Percentiles rank a stretch among this genome's conserved stretches.
Conservation (phyloP, 148 eudicot species). For the Silene latifolia region DNA sequence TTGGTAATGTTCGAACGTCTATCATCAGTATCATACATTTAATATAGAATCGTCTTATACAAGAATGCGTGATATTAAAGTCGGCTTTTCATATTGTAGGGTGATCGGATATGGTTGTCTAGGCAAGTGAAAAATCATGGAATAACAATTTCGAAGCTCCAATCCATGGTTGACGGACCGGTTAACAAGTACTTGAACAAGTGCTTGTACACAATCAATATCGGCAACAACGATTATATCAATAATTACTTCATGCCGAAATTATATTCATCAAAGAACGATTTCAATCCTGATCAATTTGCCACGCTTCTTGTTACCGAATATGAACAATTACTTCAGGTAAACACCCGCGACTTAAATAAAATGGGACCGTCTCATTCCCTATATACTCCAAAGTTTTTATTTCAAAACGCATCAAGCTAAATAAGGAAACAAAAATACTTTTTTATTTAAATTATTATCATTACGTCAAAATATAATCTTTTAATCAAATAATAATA, state of each 20-base stretch:
- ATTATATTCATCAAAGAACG: constrained; percentile 34
- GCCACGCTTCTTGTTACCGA: constrained; percentile 42
- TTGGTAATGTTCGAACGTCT: not conserved
- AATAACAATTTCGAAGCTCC: constrained; percentile 6
- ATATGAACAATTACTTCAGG: constrained; percentile 22
- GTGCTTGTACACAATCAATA: constrained; percentile 44
- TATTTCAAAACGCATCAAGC: no score
- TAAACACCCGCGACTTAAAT: no score
- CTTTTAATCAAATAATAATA: no score
- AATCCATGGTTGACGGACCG: not conserved
- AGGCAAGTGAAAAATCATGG: constrained; percentile 33
- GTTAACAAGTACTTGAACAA: constrained; percentile 21
- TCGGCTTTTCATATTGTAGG: constrained; percentile 6
- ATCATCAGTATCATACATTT: no score
- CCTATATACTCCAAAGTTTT: no score
- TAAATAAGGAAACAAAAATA: no score
- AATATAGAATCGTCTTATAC: not conserved
- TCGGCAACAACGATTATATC: constrained; percentile 60
- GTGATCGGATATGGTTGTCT: constrained; percentile 34
- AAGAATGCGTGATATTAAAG: no score
- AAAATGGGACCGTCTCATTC: no score
- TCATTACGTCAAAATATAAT: no score
- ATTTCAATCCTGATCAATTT: constrained; percentile 40
- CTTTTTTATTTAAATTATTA: no score
- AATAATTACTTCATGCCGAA: constrained; percentile 57